Base-by-base conservation (phyloP, 2,329 filamentous ascomycete species). In the Graphilbum ipis-grandicollis region DNA sequence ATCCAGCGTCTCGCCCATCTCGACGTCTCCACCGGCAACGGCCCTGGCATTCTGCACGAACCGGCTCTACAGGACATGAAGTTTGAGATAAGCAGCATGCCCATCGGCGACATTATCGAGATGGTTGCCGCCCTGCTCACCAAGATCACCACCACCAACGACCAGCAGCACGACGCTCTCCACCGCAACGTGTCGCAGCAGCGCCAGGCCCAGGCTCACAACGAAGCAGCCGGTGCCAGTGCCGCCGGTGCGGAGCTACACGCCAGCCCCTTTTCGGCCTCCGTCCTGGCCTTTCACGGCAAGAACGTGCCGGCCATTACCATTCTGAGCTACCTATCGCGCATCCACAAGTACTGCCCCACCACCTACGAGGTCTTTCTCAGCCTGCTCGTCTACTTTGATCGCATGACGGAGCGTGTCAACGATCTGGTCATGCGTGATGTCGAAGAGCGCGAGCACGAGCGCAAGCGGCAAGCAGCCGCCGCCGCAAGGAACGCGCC, bases 311-410 rank as follows among this genome's bases (percentile, higher is more conserved):
- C 90, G 2, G 90, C 81, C 51, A 98, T 98, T 49, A 93, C 86
- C 17, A 96, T 98, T 42, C 64, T 93, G 42, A 96, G 85, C 65
- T 98, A 98, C 50, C 63, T 98, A 37, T 88, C 79, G 49, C 77
- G 90, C 41, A 96, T 98, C 53, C 88, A 98, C 60, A 94, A 94
- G 60, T 98, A 98, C 59, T 98, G 90, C 51, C 90, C 90, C 1
- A 96, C 90, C 6, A 96, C 90, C 1, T 98, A 93, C 53, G 90
- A 98, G 57, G 90, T 98, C 0, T 98, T 98, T 52, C 62, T 98
- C 41, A 94, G 86, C 52, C 59, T 98, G 49, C 61, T 98, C 38
- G 86, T 98, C 23, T 98, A 96, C 57, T 98, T 98, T 57, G 90
- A 98, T 55, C 80, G 90, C 43, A 98, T 98, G 90, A 94, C 88